phyloP scores from a whole-genome alignment of 1,139 yeast genomes.

The Blastobotrys raffinosifermentans region DNA sequence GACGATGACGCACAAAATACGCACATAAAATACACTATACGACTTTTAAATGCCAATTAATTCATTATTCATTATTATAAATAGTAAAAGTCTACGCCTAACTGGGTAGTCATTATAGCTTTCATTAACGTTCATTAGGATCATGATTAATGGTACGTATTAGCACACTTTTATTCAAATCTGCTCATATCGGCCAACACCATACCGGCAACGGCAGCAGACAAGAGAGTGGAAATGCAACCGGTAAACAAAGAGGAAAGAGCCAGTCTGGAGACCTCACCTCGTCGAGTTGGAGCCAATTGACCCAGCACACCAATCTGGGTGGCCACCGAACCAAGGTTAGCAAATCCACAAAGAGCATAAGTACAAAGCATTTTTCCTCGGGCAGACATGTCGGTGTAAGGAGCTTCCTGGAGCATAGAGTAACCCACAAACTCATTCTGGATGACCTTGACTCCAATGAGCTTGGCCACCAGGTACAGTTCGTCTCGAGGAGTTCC shows the following conservation, averaged over 20 bases:
- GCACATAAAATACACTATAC: too few species aligned
- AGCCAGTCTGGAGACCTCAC: slow-evolving; percentile 46
- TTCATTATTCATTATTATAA: too few species aligned
- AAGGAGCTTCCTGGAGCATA: slow-evolving; percentile 40
- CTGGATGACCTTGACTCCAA: slow-evolving; percentile 56
- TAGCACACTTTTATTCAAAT: slow-evolving; percentile 9
- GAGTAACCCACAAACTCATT: slow-evolving; percentile 59
- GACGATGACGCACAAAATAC: too few species aligned
- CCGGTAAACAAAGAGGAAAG: slow-evolving; percentile 52
- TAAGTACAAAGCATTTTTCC: slow-evolving; percentile 57
- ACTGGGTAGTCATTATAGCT: too few species aligned
- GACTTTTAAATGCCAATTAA: too few species aligned
- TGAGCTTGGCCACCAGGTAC: slow-evolving; percentile 45
- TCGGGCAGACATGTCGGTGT: slow-evolving; percentile 46
- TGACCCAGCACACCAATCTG: slow-evolving; percentile 59
- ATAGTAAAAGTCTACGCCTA: too few species aligned
- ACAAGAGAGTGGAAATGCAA: slow-evolving; percentile 48
- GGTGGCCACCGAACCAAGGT: slow-evolving; percentile 59
- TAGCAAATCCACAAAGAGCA: slow-evolving; percentile 61
- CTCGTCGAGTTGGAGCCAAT: slow-evolving; percentile 48
- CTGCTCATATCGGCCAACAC: slow-evolving; percentile 46
- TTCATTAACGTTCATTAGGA: too few species aligned
- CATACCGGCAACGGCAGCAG: slow-evolving; percentile 67
- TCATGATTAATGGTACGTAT: too few species aligned
- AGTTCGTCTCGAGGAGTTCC: slow-evolving; percentile 58